Evolutionary conservation across 2,329 filamentous ascomycete species (phyloP).

Genomic region (Endocalyx cinctus): DNA sequence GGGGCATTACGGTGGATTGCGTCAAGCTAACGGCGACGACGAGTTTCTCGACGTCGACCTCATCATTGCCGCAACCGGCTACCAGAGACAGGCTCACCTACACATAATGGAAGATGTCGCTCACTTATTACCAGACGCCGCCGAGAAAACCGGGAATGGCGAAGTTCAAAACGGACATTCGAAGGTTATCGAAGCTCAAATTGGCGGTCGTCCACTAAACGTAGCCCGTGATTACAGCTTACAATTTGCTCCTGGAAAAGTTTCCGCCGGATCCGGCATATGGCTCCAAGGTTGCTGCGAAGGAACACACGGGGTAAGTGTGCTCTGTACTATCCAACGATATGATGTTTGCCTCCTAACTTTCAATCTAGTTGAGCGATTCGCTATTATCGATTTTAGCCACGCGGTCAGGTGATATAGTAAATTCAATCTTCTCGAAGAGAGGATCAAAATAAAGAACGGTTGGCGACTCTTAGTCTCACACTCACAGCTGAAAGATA

Average conservation of each 20-base stretch:
- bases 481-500: too few species aligned
- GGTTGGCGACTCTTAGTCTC: too few species aligned
- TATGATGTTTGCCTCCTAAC: constrained; percentile 5
- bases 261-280: constrained; percentile 71
- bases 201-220: constrained; percentile 43
- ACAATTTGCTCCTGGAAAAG: constrained; percentile 61
- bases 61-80: constrained; percentile 84
- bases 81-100: constrained; percentile 73
- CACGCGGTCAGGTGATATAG: constrained; percentile 71
- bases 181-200: constrained; percentile 26
- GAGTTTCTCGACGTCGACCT: constrained; percentile 73
- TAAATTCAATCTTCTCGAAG: constrained; percentile 75
- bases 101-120: constrained; percentile 66
- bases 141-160: constrained; percentile 11
- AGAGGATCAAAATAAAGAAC: too few species aligned
- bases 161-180: too few species aligned
- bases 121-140: constrained; percentile 55
- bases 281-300: constrained; percentile 96
- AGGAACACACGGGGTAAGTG: constrained; percentile 80
- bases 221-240: constrained; percentile 78
- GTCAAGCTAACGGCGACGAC: constrained; percentile 29
- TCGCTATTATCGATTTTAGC: constrained; percentile 76
- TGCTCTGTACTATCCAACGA: constrained; percentile 1
- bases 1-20: constrained; percentile 16
- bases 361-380: constrained; percentile 61